A percentile compares a stretch with the other conserved stretches of the same genome.
These are phyloP conservation scores for Melocanna baccifera DNA, from an alignment of 176 grass and related monocot genomes.

Conservation along the genomic window DNA sequence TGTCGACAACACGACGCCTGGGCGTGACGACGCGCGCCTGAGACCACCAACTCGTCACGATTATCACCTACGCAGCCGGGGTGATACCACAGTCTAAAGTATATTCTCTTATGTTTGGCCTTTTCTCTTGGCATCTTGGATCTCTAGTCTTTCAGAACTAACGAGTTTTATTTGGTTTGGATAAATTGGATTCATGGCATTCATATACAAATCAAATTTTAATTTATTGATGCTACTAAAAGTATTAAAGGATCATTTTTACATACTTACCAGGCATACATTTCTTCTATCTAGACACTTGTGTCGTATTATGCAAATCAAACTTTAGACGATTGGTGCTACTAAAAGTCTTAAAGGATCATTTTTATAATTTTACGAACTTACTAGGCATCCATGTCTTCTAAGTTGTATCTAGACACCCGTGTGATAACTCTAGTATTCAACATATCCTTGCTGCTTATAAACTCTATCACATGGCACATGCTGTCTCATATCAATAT, in stretches of 20 bases:
- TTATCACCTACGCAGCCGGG: no score
- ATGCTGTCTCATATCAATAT: constrained; percentile 5
- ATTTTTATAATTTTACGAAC: background rate
- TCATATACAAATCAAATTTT: background rate
- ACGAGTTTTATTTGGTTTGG: background rate
- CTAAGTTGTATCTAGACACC: background rate
- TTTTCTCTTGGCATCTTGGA: background rate
- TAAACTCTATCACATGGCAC: background rate
- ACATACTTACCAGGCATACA: background rate
- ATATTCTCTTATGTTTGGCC: background rate
- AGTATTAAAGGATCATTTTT: background rate
- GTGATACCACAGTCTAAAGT: no score
- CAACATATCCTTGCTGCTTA: background rate
- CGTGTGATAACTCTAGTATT: background rate
- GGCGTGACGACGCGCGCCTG: no score
- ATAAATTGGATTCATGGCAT: background rate
- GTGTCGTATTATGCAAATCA: background rate
- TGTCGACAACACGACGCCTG: no score
- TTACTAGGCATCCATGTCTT: background rate
- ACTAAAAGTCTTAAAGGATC: background rate
- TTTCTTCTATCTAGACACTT: background rate
- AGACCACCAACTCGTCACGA: no score
- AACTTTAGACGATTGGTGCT: background rate
- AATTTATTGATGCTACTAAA: background rate
- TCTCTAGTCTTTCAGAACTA: background rate